Conservation (phyloP, 306 rosid genomes). For the Quercus wislizeni region DNA sequence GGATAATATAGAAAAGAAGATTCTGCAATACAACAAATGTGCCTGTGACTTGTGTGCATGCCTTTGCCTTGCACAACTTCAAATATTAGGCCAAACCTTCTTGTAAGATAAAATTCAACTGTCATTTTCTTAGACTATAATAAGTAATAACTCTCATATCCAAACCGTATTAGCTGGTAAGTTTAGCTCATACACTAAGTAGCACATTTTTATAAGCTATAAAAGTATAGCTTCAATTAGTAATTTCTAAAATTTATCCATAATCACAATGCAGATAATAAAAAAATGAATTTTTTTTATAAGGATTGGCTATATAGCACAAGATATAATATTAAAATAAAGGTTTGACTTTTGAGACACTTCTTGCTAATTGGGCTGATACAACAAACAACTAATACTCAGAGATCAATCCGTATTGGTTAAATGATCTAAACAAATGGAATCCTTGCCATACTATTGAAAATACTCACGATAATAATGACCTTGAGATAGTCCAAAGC, state of each 20-base stretch:
- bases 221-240: too few species aligned
- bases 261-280: not conserved
- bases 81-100: not conserved
- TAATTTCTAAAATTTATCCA: too few species aligned
- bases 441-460: not conserved
- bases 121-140: not conserved
- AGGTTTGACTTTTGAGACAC: not conserved
- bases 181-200: not conserved
- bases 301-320: not conserved
- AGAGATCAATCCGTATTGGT: not conserved
- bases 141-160: not conserved
- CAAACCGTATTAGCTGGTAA: not conserved
- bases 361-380: not conserved
- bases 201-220: not conserved
- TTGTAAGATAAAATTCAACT: not conserved
- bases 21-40: not conserved
- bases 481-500: not conserved
- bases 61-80: not conserved
- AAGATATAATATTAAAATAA: not conserved
- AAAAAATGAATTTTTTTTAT: not conserved
- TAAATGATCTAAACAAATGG: not conserved
- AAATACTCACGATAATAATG: not conserved
- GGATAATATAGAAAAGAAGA: not conserved
- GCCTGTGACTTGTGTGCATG: not conserved
- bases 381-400: not conserved